Evolutionary conservation across 768 basidiomycete species (phyloP).

Genomic region (Tubosaeta brunneosetosa): DNA sequence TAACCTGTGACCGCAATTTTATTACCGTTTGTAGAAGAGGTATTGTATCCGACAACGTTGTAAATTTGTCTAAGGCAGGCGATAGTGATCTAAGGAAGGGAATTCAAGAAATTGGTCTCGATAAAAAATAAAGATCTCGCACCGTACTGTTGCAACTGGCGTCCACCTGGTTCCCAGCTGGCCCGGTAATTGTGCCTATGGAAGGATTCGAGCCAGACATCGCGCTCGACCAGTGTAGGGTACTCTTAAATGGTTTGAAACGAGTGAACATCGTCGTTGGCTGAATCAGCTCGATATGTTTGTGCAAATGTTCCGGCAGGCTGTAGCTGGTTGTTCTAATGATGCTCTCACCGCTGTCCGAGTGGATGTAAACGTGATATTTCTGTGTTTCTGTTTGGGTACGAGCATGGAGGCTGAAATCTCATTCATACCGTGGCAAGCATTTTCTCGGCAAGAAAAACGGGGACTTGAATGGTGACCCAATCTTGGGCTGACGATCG

Average conservation of each 20-base stretch:
- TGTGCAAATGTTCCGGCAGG: conserved; percentile 53
- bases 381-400: conserved; percentile 34
- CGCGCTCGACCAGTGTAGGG: conserved; percentile 30
- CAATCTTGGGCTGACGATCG: conserved; percentile 68
- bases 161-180: conserved; percentile 39
- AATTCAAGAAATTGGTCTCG: not conserved
- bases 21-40: conserved; percentile 41
- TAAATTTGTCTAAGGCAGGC: conserved; percentile 53
- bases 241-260: conserved; percentile 40
- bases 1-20: conserved; percentile 54
- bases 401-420: not conserved
- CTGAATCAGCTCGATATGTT: conserved; percentile 63
- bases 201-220: conserved; percentile 4
- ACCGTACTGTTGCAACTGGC: conserved; percentile 42
- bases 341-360: conserved; percentile 46
- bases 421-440: conserved; percentile 52
- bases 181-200: conserved; percentile 20
- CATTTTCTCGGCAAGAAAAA: conserved; percentile 62
- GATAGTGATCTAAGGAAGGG: conserved; percentile 41
- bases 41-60: conserved; percentile 44
- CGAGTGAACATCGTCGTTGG: conserved; percentile 67
- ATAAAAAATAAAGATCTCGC: not conserved
- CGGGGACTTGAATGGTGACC: conserved; percentile 55
- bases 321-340: conserved; percentile 68
- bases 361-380: conserved; percentile 60